Conservation (phyloP, 768 basidiomycete species). For the Cantharellus cinnabarinus region DNA sequence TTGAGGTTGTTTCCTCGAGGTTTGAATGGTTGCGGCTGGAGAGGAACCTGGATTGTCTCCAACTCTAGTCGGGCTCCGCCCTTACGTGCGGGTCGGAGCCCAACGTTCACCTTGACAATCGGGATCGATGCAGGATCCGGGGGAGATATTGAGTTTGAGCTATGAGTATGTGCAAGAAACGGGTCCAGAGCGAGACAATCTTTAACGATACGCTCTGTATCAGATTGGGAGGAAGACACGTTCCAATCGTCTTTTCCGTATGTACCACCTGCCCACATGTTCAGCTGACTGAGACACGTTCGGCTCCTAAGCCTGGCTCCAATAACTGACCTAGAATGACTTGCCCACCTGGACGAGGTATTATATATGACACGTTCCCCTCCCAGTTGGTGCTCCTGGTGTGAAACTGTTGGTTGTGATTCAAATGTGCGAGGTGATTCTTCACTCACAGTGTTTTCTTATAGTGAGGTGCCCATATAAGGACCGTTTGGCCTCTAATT, state of each 20-base stretch:
- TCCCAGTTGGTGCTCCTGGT: slow-evolving; percentile 18
- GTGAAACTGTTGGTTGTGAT: slow-evolving; percentile 24
- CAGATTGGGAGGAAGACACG: slow-evolving; percentile 20
- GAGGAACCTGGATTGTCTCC: slow-evolving; percentile 22
- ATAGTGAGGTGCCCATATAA: slow-evolving; percentile 50
- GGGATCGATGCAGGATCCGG: slow-evolving; percentile 9
- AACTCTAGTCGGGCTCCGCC: slow-evolving; percentile 38
- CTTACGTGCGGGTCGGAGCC: slow-evolving; percentile 32
- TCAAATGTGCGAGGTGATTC: slow-evolving; percentile 15
- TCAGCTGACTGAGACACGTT: background rate
- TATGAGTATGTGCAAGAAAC: background rate
- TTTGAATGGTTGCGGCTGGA: slow-evolving; percentile 10
- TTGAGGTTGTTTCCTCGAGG: slow-evolving; percentile 10
- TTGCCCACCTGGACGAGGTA: slow-evolving; percentile 32
- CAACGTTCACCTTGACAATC: slow-evolving; percentile 32
- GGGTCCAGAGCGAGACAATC: background rate
- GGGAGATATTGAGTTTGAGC: background rate
- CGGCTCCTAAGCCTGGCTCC: too few species aligned
- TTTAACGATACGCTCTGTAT: background rate
- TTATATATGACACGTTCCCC: slow-evolving; percentile 28
- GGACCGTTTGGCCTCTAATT: slow-evolving; percentile 65
- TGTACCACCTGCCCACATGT: slow-evolving; percentile 36
- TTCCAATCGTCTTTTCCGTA: slow-evolving; percentile 32
- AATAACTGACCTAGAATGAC: slow-evolving; percentile 5
- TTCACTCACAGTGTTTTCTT: slow-evolving; percentile 9